Conservation (phyloP, 805 yeast genomes). For the Jamesozyma rosinii region DNA sequence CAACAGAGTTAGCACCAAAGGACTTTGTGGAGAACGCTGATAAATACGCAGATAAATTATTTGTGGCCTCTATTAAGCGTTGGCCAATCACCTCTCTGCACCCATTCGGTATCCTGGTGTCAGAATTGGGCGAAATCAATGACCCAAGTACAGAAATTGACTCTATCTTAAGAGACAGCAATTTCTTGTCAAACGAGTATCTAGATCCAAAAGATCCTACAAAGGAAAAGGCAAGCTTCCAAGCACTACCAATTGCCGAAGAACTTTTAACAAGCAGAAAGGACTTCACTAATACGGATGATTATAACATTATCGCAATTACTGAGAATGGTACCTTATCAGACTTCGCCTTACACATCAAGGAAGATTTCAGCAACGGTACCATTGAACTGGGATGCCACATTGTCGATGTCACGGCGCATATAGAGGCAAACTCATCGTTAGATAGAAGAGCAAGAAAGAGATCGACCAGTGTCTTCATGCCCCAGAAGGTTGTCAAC, state of each 20-base stretch:
- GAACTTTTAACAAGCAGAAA: slow-evolving; percentile 14
- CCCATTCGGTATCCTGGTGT: slow-evolving; percentile 90
- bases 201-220: slow-evolving; percentile 36
- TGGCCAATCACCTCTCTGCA: slow-evolving; percentile 99
- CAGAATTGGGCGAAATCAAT: slow-evolving; percentile 74
- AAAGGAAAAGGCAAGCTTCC: slow-evolving; percentile 22
- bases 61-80: slow-evolving; percentile 91
- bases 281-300: slow-evolving; percentile 16
- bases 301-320: slow-evolving; percentile 30
- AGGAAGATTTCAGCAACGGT: slow-evolving; percentile 35
- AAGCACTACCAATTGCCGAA: slow-evolving; percentile 16
- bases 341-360: slow-evolving; percentile 81
- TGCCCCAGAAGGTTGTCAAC: slow-evolving; percentile 64
- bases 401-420: slow-evolving; percentile 68
- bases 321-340: slow-evolving; percentile 33
- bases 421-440: slow-evolving; percentile 59
- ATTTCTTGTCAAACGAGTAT: slow-evolving; percentile 74
- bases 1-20: slow-evolving; percentile 94
- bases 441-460: slow-evolving; percentile 85
- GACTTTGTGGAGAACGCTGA: slow-evolving; percentile 93
- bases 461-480: slow-evolving; percentile 78
- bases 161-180: slow-evolving; percentile 80
- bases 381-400: slow-evolving; percentile 76
- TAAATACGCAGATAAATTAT: slow-evolving; percentile 66
- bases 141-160: slow-evolving; percentile 73